A percentile compares a stretch with the other conserved stretches of the same genome.
Evolutionary conservation across 148 eudicot genomes (phyloP).

Genomic region (Vaccinium darrowii): DNA sequence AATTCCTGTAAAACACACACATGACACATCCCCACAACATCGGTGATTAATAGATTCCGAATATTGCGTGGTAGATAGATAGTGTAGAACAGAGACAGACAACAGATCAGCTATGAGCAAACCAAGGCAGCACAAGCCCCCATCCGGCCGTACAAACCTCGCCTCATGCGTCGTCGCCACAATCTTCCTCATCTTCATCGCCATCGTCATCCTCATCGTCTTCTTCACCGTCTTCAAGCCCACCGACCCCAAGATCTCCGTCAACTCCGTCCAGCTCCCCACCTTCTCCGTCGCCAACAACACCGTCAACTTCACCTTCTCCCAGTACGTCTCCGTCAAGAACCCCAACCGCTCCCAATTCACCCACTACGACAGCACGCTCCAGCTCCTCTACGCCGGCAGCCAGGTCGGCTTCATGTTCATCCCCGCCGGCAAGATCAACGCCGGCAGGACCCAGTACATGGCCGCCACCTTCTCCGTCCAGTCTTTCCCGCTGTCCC

Average conservation of each 20-base stretch:
- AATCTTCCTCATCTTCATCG: constrained; percentile 58
- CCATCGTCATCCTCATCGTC: constrained; percentile 49
- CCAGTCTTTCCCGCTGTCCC: constrained; percentile 49
- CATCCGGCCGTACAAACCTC: constrained; percentile 51
- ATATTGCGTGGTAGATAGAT: neutral
- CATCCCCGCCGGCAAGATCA: constrained; percentile 75
- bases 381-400: constrained; percentile 67
- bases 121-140: constrained; percentile 28
- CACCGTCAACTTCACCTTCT: constrained; percentile 82
- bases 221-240: constrained; percentile 82
- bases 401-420: constrained; percentile 74
- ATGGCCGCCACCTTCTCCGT: constrained; percentile 77
- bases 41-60: neutral
- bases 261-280: constrained; percentile 71
- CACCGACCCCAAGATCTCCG: constrained; percentile 51
- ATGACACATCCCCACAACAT: neutral
- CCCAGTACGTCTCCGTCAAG: constrained; percentile 67
- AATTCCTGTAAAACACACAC: neutral
- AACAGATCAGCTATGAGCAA: constrained; percentile 15
- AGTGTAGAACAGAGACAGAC: neutral
- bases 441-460: constrained; percentile 49
- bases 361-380: constrained; percentile 78
- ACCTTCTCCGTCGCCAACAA: constrained; percentile 56
- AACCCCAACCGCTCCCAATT: constrained; percentile 74
- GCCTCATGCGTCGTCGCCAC: constrained; percentile 79